phyloP scores from a whole-genome alignment of 1,284 basidiomycete genomes.

The Boletus smithii region DNA sequence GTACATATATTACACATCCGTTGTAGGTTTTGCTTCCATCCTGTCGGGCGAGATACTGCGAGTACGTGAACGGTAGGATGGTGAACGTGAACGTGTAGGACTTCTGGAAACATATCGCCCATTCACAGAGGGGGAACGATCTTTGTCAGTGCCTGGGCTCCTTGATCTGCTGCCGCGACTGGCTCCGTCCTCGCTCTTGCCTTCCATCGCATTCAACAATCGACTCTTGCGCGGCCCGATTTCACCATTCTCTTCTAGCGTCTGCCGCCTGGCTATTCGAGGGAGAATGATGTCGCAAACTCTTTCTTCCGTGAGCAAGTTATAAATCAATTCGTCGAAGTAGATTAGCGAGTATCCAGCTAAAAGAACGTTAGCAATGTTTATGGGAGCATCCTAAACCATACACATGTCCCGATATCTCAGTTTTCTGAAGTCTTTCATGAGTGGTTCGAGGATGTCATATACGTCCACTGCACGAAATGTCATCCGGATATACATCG shows the following conservation, averaged over 20 bases:
- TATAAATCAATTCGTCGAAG: constrained; percentile 92
- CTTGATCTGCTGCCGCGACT: constrained; percentile 34
- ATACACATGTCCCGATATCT: constrained; percentile 77
- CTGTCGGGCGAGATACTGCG: constrained; percentile 60
- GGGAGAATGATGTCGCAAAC: constrained; percentile 97
- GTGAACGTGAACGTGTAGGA: constrained; percentile 42
- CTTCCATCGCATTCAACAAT: constrained; percentile 80
- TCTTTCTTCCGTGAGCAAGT: constrained; percentile 82
- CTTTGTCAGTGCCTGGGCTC: constrained; percentile 27
- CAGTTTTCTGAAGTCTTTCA: constrained; percentile 92
- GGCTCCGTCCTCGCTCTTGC: constrained; percentile 52
- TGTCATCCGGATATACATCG: constrained; percentile 93
- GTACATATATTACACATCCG: constrained; percentile 18
- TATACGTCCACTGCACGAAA: constrained; percentile 89
- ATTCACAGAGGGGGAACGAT: constrained; percentile 42
- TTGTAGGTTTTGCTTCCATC: constrained; percentile 37
- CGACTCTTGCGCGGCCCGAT: constrained; percentile 79
- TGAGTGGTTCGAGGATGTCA: constrained; percentile 87
- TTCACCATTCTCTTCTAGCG: constrained; percentile 90
- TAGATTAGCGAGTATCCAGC: constrained; percentile 81
- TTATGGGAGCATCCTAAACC: constrained; percentile 27
- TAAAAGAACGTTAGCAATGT: constrained; percentile 30
- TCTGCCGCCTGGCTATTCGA: constrained; percentile 79
- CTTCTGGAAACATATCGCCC: constrained; percentile 64
- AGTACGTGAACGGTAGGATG: constrained; percentile 51